Evolutionary conservation across 352 stramenopile species (phyloP), one percentile per base, ranked within the genome.

Genomic region (Phytophthora nicotianae): DNA sequence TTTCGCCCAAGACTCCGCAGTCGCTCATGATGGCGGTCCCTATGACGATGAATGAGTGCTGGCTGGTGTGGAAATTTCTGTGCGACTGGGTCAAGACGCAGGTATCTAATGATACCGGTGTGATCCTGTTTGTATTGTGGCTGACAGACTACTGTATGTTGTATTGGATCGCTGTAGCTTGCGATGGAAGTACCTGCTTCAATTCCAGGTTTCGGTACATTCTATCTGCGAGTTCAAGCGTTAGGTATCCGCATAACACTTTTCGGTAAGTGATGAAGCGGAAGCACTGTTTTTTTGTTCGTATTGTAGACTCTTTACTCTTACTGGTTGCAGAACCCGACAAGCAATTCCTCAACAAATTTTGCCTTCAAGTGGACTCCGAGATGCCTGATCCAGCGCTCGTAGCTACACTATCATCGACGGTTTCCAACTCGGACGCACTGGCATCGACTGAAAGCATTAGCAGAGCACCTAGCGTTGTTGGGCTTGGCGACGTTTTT

Each of bases 11-110:
- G 62, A 90, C 81, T 1, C 83, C 79, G 5, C 72, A 77, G 10
- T 68, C 71, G 7, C 69, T 90, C 8, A 71, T 90, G 68, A 68
- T 68, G 35, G 59, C 77, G 38, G 48, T 75, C 3, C 68, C 78
- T 17, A 87, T 88, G 56, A 89, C 81, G 0, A 60, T 73, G 0
- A 62, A 62, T 17, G 74, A 89, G 41, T 82, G 81, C 26, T 62
- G 50, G 14, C 21, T 79, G 5, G 81, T 89, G 42, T 93, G 82
- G 81, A 81, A 80, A 19, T 91, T 90, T 38, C 43, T 93, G 27
- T 81, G 67, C 27, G 74, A 91, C 46, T 93, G 85, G 85, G 58
- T 91, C 32, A 82, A 80, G n/a, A 64, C 79, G 0, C 81, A 88
- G 72, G 81, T 86, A 26, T 35, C 5, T 1, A 9, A 35, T 13